Evolutionary conservation across 1,284 basidiomycete genomes (phyloP).

Genomic region (Singerocomus rubriflavus): DNA sequence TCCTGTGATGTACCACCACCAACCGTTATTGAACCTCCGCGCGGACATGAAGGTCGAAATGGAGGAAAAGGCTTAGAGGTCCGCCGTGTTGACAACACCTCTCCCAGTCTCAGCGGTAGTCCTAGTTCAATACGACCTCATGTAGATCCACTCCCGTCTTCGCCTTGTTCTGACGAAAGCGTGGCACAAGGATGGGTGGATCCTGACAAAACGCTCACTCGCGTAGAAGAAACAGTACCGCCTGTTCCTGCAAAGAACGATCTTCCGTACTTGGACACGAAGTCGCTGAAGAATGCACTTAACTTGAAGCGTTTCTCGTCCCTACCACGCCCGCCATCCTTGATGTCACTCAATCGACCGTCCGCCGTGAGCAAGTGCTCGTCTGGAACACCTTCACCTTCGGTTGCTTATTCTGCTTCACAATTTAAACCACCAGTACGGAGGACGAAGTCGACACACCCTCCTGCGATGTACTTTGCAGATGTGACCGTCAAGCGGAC

Average conservation of each 20-base stretch:
- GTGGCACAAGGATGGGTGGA: conserved; percentile 16
- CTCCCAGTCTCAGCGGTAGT: conserved; percentile 3
- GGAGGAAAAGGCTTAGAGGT: conserved; percentile 30
- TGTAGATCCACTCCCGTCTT: conserved; percentile 9
- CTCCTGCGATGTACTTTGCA: conserved; percentile 70
- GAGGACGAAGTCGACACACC: conserved; percentile 53
- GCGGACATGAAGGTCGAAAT: conserved; percentile 27
- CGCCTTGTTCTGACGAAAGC: conserved; percentile 26
- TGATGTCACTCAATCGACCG: conserved; percentile 33
- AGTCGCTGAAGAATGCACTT: conserved; percentile 29
- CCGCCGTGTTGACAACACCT: conserved; percentile 28
- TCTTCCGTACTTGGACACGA: conserved; percentile 23
- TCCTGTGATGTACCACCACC: conserved; percentile 37
- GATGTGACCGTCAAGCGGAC: conserved; percentile 64
- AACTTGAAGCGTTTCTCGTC: conserved; percentile 55
- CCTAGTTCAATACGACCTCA: conserved; percentile 15
- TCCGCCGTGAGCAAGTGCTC: conserved; percentile 27
- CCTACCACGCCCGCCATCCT: conserved; percentile 56
- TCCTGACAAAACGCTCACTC: conserved; percentile 18
- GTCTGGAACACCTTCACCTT: conserved; percentile 44
- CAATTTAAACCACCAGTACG: conserved; percentile 24
- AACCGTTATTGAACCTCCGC: conserved; percentile 38
- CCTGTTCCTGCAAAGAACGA: conserved; percentile 33
- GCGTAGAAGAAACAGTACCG: conserved; percentile 25
- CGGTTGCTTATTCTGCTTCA: conserved; percentile 17